Evolutionary conservation across 805 yeast species (phyloP).

Genomic region (Starmerella roubikii): DNA sequence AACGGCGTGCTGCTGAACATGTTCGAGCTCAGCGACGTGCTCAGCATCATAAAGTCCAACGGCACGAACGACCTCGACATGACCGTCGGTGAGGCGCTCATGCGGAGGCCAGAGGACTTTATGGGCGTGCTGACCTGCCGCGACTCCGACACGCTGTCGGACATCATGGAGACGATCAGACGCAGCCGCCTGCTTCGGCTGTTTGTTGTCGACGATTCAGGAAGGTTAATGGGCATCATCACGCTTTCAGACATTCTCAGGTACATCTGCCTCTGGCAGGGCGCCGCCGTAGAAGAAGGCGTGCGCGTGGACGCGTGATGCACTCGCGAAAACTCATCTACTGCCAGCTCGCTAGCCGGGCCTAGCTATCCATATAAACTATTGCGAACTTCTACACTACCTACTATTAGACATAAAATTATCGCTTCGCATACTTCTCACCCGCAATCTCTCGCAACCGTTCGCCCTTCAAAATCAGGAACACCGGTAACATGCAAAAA

Average conservation of each 20-base stretch:
- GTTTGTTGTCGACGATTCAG: slow-evolving; percentile 78
- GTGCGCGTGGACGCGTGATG: no score
- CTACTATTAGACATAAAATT: not conserved
- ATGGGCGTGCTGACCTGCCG: slow-evolving; percentile 98
- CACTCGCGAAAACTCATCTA: no score
- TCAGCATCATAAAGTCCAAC: slow-evolving; percentile 73
- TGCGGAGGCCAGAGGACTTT: slow-evolving; percentile 88
- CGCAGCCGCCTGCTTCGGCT: slow-evolving; percentile 82
- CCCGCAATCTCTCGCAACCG: slow-evolving; percentile 9
- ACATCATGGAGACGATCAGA: slow-evolving; percentile 85
- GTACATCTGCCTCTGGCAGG: slow-evolving; percentile 35
- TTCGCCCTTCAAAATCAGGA: slow-evolving; percentile 9
- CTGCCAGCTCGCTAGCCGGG: no score
- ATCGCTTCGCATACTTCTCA: slow-evolving; percentile 6
- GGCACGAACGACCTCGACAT: slow-evolving; percentile 84
- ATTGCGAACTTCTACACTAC: no score
- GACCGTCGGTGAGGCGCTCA: slow-evolving; percentile 88
- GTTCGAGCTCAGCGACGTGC: slow-evolving; percentile 90
- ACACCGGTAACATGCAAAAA: slow-evolving; percentile 37
- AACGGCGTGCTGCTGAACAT: slow-evolving; percentile 61
- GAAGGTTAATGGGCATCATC: slow-evolving; percentile 66
- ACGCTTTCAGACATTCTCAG: slow-evolving; percentile 82
- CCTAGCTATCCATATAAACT: no score
- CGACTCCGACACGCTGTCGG: slow-evolving; percentile 66
- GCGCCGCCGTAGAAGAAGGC: no score